Evolutionary conservation across 2,329 filamentous ascomycete species (phyloP).

Genomic region (Fonsecaea monophora): DNA sequence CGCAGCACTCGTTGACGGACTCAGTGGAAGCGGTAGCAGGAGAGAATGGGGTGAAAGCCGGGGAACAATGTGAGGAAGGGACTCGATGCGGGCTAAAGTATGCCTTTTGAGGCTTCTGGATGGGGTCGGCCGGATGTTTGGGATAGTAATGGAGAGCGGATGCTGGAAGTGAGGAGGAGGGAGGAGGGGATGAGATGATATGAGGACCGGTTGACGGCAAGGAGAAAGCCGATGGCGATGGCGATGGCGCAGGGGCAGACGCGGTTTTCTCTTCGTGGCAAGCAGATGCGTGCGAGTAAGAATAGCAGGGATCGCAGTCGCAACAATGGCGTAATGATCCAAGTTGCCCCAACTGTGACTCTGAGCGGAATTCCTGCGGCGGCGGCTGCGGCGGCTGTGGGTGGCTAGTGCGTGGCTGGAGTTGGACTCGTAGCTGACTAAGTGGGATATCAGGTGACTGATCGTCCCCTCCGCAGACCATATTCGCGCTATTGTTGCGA

Average conservation of each 20-base stretch:
- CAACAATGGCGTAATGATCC: constrained; percentile 6
- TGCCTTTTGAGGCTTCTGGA: constrained; percentile 28
- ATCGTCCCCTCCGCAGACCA: background rate
- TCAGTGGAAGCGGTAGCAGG: constrained; percentile 27
- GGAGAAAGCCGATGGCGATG: too few species aligned
- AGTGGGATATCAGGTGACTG: constrained; percentile 8
- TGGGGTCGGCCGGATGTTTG: constrained; percentile 12
- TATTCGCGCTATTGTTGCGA: background rate
- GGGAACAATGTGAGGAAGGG: constrained; percentile 2
- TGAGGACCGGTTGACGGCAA: background rate
- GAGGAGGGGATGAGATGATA: constrained; percentile 14
- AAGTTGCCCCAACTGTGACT: background rate
- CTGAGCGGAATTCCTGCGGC: background rate
- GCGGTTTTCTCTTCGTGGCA: constrained; percentile 17
- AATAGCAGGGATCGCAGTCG: background rate
- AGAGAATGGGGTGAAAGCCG: background rate
- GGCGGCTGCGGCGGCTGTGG: constrained; percentile 1
- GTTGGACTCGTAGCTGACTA: background rate
- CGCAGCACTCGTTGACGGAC: constrained; percentile 39
- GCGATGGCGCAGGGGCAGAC: background rate
- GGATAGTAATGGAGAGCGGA: constrained; percentile 9
- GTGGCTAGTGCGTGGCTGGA: too few species aligned
- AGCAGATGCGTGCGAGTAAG: background rate
- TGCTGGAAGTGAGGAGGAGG: constrained; percentile 18
- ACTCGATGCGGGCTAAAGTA: constrained; percentile 28